Conservation (phyloP, 306 rosid genomes). For the Argentina anserina region DNA sequence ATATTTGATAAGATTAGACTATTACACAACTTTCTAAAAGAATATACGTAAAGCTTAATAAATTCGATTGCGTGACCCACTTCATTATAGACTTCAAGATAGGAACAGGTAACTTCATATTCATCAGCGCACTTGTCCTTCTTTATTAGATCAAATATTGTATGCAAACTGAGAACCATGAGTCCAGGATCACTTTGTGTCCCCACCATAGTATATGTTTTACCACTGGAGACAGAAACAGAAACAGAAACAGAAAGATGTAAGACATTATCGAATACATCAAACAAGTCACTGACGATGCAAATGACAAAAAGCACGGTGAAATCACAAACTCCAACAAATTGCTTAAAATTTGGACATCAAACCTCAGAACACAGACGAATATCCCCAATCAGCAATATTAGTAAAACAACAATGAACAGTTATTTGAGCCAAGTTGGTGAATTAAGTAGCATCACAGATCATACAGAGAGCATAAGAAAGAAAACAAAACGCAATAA, state of each 20-base stretch:
- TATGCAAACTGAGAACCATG: constrained; percentile 61
- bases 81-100: constrained; percentile 66
- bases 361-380: neutral
- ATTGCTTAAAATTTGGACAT: neutral
- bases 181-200: constrained; percentile 64
- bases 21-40: neutral
- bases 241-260: neutral
- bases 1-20: constrained; percentile 17
- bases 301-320: neutral
- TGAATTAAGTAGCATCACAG: neutral
- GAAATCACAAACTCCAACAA: neutral
- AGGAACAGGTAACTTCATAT: constrained; percentile 60
- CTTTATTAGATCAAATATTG: constrained; percentile 49
- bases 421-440: neutral
- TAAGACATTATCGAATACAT: constrained; percentile 10
- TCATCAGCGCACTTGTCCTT: constrained; percentile 46
- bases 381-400: neutral
- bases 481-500: neutral
- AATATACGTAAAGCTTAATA: neutral
- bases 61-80: constrained; percentile 21
- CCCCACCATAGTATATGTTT: constrained; percentile 66
- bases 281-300: constrained; percentile 2
- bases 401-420: neutral
- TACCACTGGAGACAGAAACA: constrained; percentile 36
- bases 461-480: neutral